Conservation (phyloP, 371 early-diverging fungal genomes). For the Fennellomyces sp. region DNA sequence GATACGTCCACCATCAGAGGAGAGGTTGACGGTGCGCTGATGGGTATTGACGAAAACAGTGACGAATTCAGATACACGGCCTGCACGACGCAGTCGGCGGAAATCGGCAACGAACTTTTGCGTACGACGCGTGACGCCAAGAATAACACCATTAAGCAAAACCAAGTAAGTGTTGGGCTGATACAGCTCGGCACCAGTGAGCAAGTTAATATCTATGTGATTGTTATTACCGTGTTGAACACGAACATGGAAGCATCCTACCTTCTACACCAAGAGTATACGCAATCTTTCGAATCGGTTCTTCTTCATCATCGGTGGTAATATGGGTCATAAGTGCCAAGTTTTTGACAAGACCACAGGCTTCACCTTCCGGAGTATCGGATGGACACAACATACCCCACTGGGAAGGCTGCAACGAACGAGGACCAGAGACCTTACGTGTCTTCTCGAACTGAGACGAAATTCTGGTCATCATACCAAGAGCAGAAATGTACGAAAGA, state of each 20-base stretch:
- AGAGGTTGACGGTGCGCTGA: constrained; percentile 89
- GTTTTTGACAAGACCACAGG: constrained; percentile 99
- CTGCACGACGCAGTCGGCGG: constrained; percentile 85
- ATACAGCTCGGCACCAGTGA: constrained; percentile 87
- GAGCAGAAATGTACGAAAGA: constrained; percentile 95
- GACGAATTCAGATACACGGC: constrained; percentile 90
- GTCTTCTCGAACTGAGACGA: constrained; percentile 99
- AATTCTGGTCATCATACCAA: constrained; percentile 99
- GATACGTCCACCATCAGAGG: constrained; percentile 98
- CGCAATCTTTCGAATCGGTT: constrained; percentile 74
- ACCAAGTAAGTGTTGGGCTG: constrained; percentile 76
- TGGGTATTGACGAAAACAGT: constrained; percentile 90
- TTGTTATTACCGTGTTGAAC: background rate
- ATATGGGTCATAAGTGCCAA: constrained; percentile 99
- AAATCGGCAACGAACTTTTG: constrained; percentile 82
- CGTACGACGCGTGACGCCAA: constrained; percentile 87
- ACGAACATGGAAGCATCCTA: constrained; percentile 5
- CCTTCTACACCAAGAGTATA: constrained; percentile 86
- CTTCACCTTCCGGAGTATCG: constrained; percentile 99
- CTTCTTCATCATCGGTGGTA: constrained; percentile 94
- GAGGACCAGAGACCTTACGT: constrained; percentile 98
- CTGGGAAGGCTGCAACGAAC: constrained; percentile 98
- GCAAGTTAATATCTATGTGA: constrained; percentile 71
- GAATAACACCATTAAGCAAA: constrained; percentile 90
- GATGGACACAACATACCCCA: constrained; percentile 99